phyloP scores from a whole-genome alignment of 2,329 filamentous ascomycete genomes.

The Scedosporium boydii region DNA sequence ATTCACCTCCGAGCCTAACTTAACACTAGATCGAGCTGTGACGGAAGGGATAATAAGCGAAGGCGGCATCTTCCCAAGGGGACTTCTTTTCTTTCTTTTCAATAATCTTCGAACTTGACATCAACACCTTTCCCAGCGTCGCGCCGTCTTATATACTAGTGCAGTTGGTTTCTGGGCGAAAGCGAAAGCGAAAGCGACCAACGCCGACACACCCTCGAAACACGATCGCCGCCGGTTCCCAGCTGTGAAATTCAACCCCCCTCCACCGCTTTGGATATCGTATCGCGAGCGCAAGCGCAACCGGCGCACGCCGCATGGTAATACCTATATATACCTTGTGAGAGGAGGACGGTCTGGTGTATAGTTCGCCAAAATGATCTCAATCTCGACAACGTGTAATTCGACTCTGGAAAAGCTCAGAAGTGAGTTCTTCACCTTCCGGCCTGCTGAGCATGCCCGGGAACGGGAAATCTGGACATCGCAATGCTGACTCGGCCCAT shows the following conservation, averaged over 20 bases:
- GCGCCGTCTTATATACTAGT: no score
- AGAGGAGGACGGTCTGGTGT: background rate
- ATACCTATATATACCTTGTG: background rate
- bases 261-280: no score
- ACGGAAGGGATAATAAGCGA: background rate
- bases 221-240: background rate
- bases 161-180: background rate
- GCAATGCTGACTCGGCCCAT: background rate
- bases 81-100: background rate
- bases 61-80: background rate
- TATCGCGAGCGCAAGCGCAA: background rate
- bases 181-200: background rate
- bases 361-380: slow-evolving; percentile 16
- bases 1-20: background rate
- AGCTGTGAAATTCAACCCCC: background rate
- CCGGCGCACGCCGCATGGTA: background rate
- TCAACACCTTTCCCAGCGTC: no score
- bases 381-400: slow-evolving; percentile 32
- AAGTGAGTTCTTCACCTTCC: slow-evolving; percentile 21
- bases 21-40: background rate
- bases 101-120: background rate
- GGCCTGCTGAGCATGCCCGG: background rate
- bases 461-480: background rate
- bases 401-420: slow-evolving; percentile 32
- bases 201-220: background rate